phyloP scores from a whole-genome alignment of 2,329 filamentous ascomycete species.

The Pestalotiopsis sp. region DNA sequence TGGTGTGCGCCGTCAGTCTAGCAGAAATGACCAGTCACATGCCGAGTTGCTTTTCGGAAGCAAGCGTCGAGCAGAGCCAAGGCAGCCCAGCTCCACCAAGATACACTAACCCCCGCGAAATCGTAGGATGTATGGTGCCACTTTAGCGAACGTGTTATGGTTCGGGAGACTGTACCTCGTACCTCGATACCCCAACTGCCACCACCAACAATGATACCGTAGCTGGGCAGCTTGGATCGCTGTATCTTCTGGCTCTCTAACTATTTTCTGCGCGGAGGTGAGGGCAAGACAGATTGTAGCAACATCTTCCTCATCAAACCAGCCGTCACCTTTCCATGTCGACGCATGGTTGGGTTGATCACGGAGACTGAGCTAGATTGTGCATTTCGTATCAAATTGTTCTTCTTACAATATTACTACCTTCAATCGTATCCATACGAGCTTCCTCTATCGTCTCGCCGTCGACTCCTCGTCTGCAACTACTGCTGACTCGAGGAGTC shows the following conservation, averaged over 20 bases:
- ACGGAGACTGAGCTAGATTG: no score
- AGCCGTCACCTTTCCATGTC: no score
- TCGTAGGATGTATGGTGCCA: not conserved
- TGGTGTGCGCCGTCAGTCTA: not conserved
- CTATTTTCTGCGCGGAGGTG: no score
- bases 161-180: not conserved
- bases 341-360: no score
- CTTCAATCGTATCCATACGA: not conserved
- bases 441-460: not conserved
- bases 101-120: not conserved
- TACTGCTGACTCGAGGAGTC: not conserved
- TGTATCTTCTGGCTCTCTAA: no score
- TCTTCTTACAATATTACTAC: not conserved
- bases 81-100: not conserved
- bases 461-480: not conserved
- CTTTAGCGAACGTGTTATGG: not conserved
- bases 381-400: no score
- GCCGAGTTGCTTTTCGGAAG: not conserved
- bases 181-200: no score
- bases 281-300: no score
- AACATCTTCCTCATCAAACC: no score
- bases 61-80: not conserved
- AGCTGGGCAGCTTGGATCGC: no score
- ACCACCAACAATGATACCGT: no score
- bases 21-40: not conserved